These are phyloP conservation scores for Candida awuae DNA, from an alignment of 805 yeast species.

Conservation along the genomic window DNA sequence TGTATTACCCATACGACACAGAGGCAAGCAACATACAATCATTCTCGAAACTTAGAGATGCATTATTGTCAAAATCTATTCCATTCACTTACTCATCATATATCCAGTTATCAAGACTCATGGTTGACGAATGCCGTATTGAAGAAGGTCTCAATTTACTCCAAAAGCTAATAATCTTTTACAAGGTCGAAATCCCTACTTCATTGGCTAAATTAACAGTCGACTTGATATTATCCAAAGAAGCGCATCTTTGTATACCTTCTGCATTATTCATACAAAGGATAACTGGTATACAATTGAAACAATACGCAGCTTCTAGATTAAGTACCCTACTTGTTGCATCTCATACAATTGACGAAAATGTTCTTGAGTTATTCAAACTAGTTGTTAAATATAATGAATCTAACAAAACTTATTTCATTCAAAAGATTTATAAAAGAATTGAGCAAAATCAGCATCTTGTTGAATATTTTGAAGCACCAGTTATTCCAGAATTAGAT, in stretches of 20 bases:
- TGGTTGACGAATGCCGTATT: constrained; percentile 8
- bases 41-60: constrained; percentile 1
- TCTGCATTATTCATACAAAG: constrained; percentile 5
- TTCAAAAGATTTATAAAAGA: background rate
- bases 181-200: constrained; percentile 4
- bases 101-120: constrained; percentile 3
- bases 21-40: background rate
- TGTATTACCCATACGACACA: background rate
- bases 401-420: background rate
- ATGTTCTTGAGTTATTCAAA: background rate
- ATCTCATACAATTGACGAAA: background rate
- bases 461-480: background rate
- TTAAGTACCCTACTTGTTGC: background rate
- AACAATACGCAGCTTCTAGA: background rate
- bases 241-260: constrained; percentile 10
- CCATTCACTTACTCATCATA: constrained; percentile 4
- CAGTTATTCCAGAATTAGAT: background rate
- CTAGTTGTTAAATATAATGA: background rate
- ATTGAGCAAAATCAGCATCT: background rate
- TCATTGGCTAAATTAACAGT: constrained; percentile 1
- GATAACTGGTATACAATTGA: constrained; percentile 3
- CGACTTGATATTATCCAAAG: constrained; percentile 1
- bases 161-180: background rate
- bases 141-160: constrained; percentile 8
- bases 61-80: no score